phyloP scores from a whole-genome alignment of 2,329 filamentous ascomycete genomes.

The Fusarium illudens region DNA sequence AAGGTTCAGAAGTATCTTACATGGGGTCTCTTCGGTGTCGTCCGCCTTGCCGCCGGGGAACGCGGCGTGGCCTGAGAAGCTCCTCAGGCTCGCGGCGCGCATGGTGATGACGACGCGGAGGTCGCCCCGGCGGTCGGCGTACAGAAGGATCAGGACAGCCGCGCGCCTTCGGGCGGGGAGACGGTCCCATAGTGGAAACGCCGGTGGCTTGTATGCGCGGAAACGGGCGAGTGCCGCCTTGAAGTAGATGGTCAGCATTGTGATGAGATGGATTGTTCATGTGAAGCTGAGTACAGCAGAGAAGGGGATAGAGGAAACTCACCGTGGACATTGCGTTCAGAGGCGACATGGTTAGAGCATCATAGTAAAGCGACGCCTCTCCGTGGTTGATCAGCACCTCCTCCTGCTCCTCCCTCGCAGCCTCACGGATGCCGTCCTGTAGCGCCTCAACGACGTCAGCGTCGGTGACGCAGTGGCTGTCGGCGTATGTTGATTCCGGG shows the following conservation, averaged over 20 bases:
- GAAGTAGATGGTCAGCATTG: conserved; percentile 28
- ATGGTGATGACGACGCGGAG: conserved; percentile 76
- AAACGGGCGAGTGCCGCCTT: conserved; percentile 69
- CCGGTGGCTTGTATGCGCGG: conserved; percentile 66
- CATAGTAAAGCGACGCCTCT: conserved; percentile 63
- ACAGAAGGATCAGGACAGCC: conserved; percentile 87
- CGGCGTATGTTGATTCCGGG: conserved; percentile 8
- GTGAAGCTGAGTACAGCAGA: neutral
- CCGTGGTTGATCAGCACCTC: conserved; percentile 37
- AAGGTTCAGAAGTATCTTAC: conserved; percentile 49
- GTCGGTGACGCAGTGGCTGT: conserved; percentile 35
- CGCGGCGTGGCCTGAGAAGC: conserved; percentile 85
- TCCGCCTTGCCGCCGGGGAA: conserved; percentile 83
- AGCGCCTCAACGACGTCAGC: conserved; percentile 41
- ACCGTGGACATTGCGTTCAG: conserved; percentile 64
- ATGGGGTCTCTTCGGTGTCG: conserved; percentile 64
- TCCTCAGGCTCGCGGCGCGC: conserved; percentile 69
- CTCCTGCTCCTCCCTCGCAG: conserved; percentile 15
- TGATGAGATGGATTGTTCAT: neutral
- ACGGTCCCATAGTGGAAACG: conserved; percentile 69
- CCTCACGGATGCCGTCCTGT: conserved; percentile 36
- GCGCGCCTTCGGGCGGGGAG: conserved; percentile 75
- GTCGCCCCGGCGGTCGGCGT: conserved; percentile 83
- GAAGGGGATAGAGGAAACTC: conserved; percentile 45
- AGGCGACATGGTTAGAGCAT: conserved; percentile 65